Conservation (phyloP, 2,329 filamentous ascomycete species). For the Aureobasidium sp. region DNA sequence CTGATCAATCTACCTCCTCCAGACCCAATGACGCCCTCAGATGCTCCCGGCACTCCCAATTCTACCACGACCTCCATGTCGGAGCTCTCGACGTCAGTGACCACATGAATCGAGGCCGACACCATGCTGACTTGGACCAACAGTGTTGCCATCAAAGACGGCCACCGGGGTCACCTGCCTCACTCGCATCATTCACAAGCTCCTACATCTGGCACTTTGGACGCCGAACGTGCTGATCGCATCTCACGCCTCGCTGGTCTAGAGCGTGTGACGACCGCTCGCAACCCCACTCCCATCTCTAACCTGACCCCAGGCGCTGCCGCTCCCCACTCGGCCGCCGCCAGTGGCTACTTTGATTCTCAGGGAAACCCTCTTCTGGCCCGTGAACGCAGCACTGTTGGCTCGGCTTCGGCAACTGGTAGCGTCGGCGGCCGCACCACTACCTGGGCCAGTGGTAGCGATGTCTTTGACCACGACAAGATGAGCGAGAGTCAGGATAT, state of each 20-base stretch:
- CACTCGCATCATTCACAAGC: slow-evolving; percentile 41
- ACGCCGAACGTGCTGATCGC: slow-evolving; percentile 87
- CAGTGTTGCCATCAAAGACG: slow-evolving; percentile 84
- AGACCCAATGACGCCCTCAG: slow-evolving; percentile 77
- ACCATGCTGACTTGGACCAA: neutral
- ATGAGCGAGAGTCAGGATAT: slow-evolving; percentile 52
- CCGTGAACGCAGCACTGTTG: slow-evolving; percentile 77
- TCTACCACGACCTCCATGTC: slow-evolving; percentile 89
- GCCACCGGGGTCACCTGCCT: slow-evolving; percentile 74
- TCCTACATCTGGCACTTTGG: slow-evolving; percentile 58
- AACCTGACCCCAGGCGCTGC: slow-evolving; percentile 41
- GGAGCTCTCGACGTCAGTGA: slow-evolving; percentile 62
- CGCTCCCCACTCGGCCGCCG: slow-evolving; percentile 33
- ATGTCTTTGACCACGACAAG: slow-evolving; percentile 57
- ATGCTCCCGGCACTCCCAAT: slow-evolving; percentile 88
- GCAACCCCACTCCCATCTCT: slow-evolving; percentile 37
- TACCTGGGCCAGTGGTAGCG: slow-evolving; percentile 62
- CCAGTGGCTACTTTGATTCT: slow-evolving; percentile 69
- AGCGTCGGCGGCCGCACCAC: slow-evolving; percentile 59
- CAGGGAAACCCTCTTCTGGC: slow-evolving; percentile 60
- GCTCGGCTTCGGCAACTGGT: slow-evolving; percentile 80
- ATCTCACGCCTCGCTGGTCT: slow-evolving; percentile 93
- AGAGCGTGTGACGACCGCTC: slow-evolving; percentile 74
- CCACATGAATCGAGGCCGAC: neutral
- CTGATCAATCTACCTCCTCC: slow-evolving; percentile 80